Percentiles rank a stretch among this genome's conserved stretches.
Conservation (phyloP, 768 basidiomycete genomes). For the Xerocomellus chrysenteron region DNA sequence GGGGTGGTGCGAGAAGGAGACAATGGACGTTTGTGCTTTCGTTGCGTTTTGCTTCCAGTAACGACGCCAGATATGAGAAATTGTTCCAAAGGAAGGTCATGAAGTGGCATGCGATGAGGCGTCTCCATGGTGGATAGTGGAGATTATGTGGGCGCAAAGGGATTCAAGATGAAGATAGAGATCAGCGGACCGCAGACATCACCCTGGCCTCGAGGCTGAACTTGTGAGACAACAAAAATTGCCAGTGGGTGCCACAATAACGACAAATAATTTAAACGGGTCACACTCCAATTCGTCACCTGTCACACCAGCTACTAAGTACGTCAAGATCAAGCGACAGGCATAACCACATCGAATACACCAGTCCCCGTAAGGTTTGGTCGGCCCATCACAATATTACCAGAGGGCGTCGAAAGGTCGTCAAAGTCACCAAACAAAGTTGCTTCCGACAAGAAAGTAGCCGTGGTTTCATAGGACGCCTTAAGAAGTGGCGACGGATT, state of each 20-base stretch:
- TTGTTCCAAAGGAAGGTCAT: constrained; percentile 57
- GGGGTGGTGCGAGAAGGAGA: constrained; percentile 51
- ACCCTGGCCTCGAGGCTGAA: constrained; percentile 21
- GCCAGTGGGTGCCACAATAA: constrained; percentile 20
- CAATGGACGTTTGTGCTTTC: constrained; percentile 57
- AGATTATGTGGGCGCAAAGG: constrained; percentile 1
- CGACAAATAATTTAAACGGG: constrained; percentile 15
- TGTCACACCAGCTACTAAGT: constrained; percentile 3
- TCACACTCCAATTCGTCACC: constrained; percentile 5
- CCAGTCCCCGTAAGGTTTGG: constrained; percentile 93
- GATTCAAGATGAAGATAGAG: constrained; percentile 14
- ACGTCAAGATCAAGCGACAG: constrained; percentile 19
- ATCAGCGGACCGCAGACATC: constrained; percentile 28
- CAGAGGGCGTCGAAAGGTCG: constrained; percentile 84
- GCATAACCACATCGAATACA: constrained; percentile 83
- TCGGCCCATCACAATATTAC: constrained; percentile 87
- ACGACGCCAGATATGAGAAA: constrained; percentile 43
- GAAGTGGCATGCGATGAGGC: constrained; percentile 47
- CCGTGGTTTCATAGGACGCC: constrained; percentile 97
- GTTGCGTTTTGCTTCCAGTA: constrained; percentile 21
- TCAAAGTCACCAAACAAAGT: constrained; percentile 95
- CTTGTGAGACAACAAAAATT: constrained; percentile 17
- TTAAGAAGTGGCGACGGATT: constrained; percentile 96
- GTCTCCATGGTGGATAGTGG: constrained; percentile 22
- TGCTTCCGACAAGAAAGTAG: constrained; percentile 90